These are phyloP conservation scores for Brettanomyces custersianus DNA, from an alignment of 805 yeast species.

Conservation along the genomic window DNA sequence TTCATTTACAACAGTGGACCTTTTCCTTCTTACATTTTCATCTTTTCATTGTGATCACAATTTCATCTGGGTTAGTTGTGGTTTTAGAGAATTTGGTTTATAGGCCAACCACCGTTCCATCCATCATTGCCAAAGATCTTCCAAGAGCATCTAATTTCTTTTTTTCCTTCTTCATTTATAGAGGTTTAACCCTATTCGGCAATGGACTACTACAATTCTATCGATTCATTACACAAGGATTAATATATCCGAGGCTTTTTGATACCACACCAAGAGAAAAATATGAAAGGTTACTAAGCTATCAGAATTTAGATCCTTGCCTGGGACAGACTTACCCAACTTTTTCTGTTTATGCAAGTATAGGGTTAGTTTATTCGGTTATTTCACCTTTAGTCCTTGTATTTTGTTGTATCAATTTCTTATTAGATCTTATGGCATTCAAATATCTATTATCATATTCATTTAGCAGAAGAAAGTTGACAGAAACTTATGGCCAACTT, in stretches of 20 bases:
- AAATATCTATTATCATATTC: slow-evolving; percentile 60
- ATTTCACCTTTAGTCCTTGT: slow-evolving; percentile 71
- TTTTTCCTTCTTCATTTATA: slow-evolving; percentile 64
- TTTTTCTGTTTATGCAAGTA: slow-evolving; percentile 67
- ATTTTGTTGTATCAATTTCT: slow-evolving; percentile 48
- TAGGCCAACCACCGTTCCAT: slow-evolving; percentile 66
- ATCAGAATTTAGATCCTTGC: slow-evolving; percentile 35
- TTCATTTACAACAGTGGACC: slow-evolving; percentile 70
- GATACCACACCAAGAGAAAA: slow-evolving; percentile 57
- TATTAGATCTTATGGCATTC: slow-evolving; percentile 52
- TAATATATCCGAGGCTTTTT: slow-evolving; percentile 25
- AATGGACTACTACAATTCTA: slow-evolving; percentile 55
- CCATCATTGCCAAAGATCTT: slow-evolving; percentile 63
- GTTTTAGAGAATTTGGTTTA: slow-evolving; percentile 52
- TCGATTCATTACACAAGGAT: slow-evolving; percentile 33
- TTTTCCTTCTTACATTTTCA: slow-evolving; percentile 76
- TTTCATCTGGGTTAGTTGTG: slow-evolving; percentile 69
- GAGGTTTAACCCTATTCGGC: slow-evolving; percentile 72
- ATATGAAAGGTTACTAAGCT: slow-evolving; percentile 27
- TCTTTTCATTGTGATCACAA: slow-evolving; percentile 73
- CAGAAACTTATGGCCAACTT: slow-evolving; percentile 61
- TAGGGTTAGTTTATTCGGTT: slow-evolving; percentile 69
- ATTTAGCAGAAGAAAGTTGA: slow-evolving; percentile 38
- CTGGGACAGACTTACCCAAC: slow-evolving; percentile 81
- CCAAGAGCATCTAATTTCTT: slow-evolving; percentile 86